These are phyloP conservation scores for Xylaria telfairii DNA, from an alignment of 495 filamentous ascomycete species.

Conservation along the genomic window DNA sequence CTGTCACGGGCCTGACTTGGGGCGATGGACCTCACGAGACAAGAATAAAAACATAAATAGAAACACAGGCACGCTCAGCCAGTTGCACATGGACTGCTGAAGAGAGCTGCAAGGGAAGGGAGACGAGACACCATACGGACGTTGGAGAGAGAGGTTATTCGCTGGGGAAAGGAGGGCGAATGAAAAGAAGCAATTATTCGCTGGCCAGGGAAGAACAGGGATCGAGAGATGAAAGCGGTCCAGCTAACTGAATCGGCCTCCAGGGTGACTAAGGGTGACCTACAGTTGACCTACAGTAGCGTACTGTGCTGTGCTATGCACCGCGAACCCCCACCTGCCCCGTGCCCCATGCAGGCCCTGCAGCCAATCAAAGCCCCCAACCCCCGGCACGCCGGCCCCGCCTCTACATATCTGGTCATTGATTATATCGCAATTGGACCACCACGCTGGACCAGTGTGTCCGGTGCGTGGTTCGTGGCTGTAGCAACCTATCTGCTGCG, in stretches of 20 bases:
- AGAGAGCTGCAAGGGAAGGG: slow-evolving; percentile 18
- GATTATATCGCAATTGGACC: background rate
- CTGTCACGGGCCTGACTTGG: slow-evolving; percentile 1
- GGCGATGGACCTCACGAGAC: slow-evolving; percentile 14
- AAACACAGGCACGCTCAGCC: slow-evolving; percentile 7
- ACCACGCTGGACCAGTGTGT: background rate
- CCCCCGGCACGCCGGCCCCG: background rate
- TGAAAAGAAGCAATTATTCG: slow-evolving; percentile 27
- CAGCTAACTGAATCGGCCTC: background rate
- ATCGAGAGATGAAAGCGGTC: slow-evolving; percentile 19
- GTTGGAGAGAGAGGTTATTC: slow-evolving; percentile 21
- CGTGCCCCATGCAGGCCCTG: background rate
- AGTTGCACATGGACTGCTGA: slow-evolving; percentile 10
- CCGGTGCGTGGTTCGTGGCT: background rate
- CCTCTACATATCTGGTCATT: background rate
- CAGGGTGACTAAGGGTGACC: slow-evolving; percentile 6
- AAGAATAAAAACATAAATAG: slow-evolving; percentile 8
- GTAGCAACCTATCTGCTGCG: background rate
- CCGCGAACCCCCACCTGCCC: background rate
- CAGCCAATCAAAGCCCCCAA: background rate
- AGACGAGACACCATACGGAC: slow-evolving; percentile 2
- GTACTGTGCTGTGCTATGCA: slow-evolving; percentile 16
- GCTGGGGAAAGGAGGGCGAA: slow-evolving; percentile 28
- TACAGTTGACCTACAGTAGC: slow-evolving; percentile 21
- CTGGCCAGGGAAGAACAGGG: slow-evolving; percentile 12